These are phyloP conservation scores for Ogataea ramenticola DNA, from an alignment of 805 yeast species.

Conservation along the genomic window DNA sequence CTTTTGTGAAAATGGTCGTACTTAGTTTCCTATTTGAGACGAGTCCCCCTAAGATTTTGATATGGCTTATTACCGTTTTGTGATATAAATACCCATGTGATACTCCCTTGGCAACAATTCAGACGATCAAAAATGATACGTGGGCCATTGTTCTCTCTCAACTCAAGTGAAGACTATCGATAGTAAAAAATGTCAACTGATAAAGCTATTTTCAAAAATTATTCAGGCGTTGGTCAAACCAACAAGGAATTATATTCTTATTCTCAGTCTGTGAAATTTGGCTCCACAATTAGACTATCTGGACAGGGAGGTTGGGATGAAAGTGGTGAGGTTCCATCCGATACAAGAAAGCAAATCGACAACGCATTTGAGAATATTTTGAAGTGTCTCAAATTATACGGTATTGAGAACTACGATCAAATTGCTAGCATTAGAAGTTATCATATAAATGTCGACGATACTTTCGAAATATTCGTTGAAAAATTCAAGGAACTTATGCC, in stretches of 20 bases:
- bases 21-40: neutral
- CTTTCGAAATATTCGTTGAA: neutral
- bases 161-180: no score
- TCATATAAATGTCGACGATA: constrained; percentile 2
- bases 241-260: constrained; percentile 4
- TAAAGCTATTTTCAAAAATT: neutral
- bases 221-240: constrained; percentile 2
- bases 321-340: constrained; percentile 1
- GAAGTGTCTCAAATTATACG: neutral
- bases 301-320: constrained; percentile 9
- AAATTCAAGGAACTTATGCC: constrained; percentile 2
- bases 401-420: neutral
- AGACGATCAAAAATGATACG: no score
- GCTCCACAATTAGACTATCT: constrained; percentile 5
- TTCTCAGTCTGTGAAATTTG: constrained; percentile 5
- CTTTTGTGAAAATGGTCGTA: neutral
- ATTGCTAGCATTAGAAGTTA: constrained; percentile 2
- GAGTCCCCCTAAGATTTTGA: neutral
- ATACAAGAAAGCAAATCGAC: constrained; percentile 1
- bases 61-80: no score
- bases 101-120: no score
- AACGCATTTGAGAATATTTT: constrained; percentile 1
- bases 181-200: constrained; percentile 2
- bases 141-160: no score
- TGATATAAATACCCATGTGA: neutral